Conservation (phyloP, 1,139 yeast genomes). For the Yamadazyma kanchanaburiensis region DNA sequence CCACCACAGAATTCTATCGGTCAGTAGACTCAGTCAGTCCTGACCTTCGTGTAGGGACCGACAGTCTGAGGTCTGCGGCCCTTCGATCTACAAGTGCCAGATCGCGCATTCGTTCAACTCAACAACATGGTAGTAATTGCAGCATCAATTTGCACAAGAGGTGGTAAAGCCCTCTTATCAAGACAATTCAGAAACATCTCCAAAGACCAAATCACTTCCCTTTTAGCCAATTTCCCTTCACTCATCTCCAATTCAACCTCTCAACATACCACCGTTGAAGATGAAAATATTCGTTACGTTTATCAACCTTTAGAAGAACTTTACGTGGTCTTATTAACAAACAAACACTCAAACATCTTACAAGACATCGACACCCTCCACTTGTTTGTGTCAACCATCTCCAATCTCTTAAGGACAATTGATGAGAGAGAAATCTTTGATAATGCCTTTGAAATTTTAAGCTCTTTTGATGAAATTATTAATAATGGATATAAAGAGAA, state of each 20-base stretch:
- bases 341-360: conserved; percentile 85
- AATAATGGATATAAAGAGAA: conserved; percentile 90
- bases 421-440: conserved; percentile 85
- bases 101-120: too few relatives aligned
- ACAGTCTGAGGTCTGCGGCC: too few relatives aligned
- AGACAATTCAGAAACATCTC: conserved; percentile 89
- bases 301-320: conserved; percentile 95
- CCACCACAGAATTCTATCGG: too few relatives aligned
- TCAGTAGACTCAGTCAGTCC: too few relatives aligned
- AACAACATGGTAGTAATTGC: conserved; percentile 59
- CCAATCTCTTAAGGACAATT: conserved; percentile 65
- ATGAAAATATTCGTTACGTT: conserved; percentile 87
- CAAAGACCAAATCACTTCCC: conserved; percentile 81
- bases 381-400: conserved; percentile 77
- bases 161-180: conserved; percentile 90
- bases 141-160: conserved; percentile 92
- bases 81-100: too few relatives aligned
- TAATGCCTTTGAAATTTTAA: conserved; percentile 81
- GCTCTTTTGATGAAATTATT: conserved; percentile 93
- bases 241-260: conserved; percentile 67
- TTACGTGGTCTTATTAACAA: conserved; percentile 87
- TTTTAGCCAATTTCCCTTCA: conserved; percentile 83
- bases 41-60: too few relatives aligned
- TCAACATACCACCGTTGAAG: conserved; percentile 94
- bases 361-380: conserved; percentile 94